A percentile compares a stretch with the other conserved stretches of the same genome.
Conservation (phyloP, 1,284 basidiomycete species). For the Polyporus tsugae region DNA sequence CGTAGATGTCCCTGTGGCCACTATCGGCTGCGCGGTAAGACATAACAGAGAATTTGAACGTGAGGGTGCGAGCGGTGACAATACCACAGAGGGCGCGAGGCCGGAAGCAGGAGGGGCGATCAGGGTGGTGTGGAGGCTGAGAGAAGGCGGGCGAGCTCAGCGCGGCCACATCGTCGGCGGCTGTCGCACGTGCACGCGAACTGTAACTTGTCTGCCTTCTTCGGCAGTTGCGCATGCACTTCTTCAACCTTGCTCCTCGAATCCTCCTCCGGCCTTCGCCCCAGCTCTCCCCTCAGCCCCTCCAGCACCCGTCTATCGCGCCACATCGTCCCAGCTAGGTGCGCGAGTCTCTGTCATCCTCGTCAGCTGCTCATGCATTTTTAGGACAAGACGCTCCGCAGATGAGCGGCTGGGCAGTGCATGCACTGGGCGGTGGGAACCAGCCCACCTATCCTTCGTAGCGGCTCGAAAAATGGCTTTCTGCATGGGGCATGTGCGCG, state of each 20-base stretch:
- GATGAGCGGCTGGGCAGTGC: constrained; percentile 21
- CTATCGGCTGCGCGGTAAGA: constrained; percentile 30
- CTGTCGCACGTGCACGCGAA: constrained; percentile 28
- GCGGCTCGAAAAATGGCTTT: constrained; percentile 21
- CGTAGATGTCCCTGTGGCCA: constrained; percentile 38
- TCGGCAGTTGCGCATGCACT: constrained; percentile 20
- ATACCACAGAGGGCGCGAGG: constrained; percentile 21
- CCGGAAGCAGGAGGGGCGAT: constrained; percentile 26
- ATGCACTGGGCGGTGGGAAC: constrained; percentile 23
- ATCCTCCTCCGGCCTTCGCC: neutral
- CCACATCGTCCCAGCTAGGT: constrained; percentile 13
- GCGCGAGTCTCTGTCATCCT: neutral
- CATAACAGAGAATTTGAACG: constrained; percentile 19
- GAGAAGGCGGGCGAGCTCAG: constrained; percentile 28
- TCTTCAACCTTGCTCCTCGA: constrained; percentile 7
- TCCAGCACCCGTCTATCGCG: neutral
- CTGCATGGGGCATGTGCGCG: constrained; percentile 29
- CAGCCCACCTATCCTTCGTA: constrained; percentile 18
- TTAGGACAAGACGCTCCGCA: constrained; percentile 19
- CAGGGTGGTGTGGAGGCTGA: constrained; percentile 21
- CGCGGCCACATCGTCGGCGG: constrained; percentile 16
- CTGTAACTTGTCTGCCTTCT: constrained; percentile 24
- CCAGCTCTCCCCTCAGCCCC: neutral
- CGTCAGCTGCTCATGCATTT: constrained; percentile 22
- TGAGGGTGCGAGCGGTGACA: constrained; percentile 18